phyloP scores from a whole-genome alignment of 2,329 filamentous ascomycete species.

The Gremmenia infestans region DNA sequence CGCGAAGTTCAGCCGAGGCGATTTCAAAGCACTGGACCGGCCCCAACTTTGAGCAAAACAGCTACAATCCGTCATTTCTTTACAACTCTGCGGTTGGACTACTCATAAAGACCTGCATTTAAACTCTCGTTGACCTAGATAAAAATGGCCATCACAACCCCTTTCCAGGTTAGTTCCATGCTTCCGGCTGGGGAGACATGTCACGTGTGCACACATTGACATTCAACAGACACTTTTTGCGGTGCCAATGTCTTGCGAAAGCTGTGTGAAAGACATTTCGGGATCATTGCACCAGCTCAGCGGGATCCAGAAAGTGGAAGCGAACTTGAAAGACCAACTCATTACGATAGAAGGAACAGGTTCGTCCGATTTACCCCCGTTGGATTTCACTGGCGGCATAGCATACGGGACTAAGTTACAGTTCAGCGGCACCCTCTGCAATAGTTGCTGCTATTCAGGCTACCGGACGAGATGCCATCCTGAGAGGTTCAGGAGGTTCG shows the following conservation, averaged over 20 bases:
- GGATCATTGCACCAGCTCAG: conserved; percentile 69
- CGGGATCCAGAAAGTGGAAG: conserved; percentile 79
- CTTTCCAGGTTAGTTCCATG: conserved; percentile 30
- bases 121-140: background rate
- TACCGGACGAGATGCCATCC: conserved; percentile 88
- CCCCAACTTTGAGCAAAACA: background rate
- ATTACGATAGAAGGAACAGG: conserved; percentile 81
- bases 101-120: background rate
- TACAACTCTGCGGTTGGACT: background rate
- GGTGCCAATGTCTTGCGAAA: conserved; percentile 87
- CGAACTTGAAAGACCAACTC: conserved; percentile 75
- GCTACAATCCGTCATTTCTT: background rate
- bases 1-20: conserved; percentile 2
- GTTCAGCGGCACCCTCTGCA: conserved; percentile 71
- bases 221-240: conserved; percentile 77
- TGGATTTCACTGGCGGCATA: background rate
- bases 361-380: conserved; percentile 34
- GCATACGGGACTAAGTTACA: conserved; percentile 10
- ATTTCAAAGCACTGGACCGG: conserved; percentile 25
- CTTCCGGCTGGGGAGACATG: background rate
- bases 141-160: conserved; percentile 31
- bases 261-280: conserved; percentile 83
- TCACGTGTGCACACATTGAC: conserved; percentile 20
- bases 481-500: conserved; percentile 80
- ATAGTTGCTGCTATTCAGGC: conserved; percentile 85